A percentile compares a stretch with the other conserved stretches of the same genome.
phyloP scores from a whole-genome alignment of 805 yeast genomes.

The Kodamaea leandrae region DNA sequence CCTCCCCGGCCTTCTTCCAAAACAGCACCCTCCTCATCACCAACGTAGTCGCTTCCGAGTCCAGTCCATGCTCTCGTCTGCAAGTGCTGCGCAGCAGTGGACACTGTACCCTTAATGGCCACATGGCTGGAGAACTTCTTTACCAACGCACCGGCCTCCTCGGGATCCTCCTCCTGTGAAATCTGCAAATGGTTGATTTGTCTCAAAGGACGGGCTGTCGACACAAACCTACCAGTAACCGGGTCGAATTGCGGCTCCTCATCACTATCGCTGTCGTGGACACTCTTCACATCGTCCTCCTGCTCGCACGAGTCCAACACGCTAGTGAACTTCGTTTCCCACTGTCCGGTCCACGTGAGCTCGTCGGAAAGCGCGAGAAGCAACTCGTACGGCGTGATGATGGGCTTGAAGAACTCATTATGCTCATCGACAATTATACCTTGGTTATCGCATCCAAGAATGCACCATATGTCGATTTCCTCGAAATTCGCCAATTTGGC shows the following conservation, averaged over 20 bases:
- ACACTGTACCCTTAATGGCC: slow-evolving; percentile 71
- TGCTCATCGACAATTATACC: slow-evolving; percentile 81
- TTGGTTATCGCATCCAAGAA: slow-evolving; percentile 90
- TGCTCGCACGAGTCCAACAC: slow-evolving; percentile 42
- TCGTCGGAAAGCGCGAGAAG: slow-evolving; percentile 74
- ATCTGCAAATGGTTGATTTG: slow-evolving; percentile 62
- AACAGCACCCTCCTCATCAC: slow-evolving; percentile 61
- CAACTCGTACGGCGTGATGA: slow-evolving; percentile 90
- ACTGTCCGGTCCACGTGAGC: slow-evolving; percentile 86
- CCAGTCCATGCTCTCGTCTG: slow-evolving; percentile 76
- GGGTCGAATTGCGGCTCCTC: slow-evolving; percentile 85
- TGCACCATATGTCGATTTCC: slow-evolving; percentile 90
- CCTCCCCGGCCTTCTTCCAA: slow-evolving; percentile 85
- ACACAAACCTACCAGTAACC: slow-evolving; percentile 75
- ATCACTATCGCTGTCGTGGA: slow-evolving; percentile 22
- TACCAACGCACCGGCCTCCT: slow-evolving; percentile 40
- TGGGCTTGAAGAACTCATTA: slow-evolving; percentile 84
- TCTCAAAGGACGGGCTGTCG: slow-evolving; percentile 74
- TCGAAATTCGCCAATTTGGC: slow-evolving; percentile 96
- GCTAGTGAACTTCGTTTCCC: slow-evolving; percentile 78
- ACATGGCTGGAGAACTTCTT: slow-evolving; percentile 57
- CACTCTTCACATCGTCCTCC: slow-evolving; percentile 26
- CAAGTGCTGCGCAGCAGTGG: slow-evolving; percentile 79
- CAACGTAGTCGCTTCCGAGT: slow-evolving; percentile 76
- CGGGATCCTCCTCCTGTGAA: slow-evolving; percentile 33